Percentiles rank a stretch among this genome's conserved stretches.
Evolutionary conservation across 2,329 filamentous ascomycete species (phyloP).

Genomic region (Bipolaris victoriae): DNA sequence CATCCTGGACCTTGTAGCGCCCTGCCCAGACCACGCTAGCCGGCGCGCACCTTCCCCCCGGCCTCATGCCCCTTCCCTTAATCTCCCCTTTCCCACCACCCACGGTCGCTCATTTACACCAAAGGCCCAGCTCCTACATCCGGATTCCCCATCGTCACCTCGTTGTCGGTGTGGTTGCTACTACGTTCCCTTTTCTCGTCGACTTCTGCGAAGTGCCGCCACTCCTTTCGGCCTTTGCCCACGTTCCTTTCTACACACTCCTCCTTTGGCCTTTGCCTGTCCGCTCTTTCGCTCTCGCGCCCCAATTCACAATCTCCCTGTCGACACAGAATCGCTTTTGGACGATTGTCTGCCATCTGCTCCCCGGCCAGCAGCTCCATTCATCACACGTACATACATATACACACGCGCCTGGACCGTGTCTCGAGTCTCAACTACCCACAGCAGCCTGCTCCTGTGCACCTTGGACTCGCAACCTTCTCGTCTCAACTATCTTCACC

Average conservation of each 20-base stretch:
- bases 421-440: conserved; percentile 34
- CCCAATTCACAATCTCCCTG: conserved; percentile 33
- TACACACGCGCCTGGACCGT: conserved; percentile 43
- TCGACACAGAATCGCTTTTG: conserved; percentile 45
- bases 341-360: conserved; percentile 45
- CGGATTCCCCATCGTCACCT: conserved; percentile 46
- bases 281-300: conserved; percentile 46
- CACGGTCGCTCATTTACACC: conserved; percentile 46
- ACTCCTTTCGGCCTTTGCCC: conserved; percentile 52
- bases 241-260: conserved; percentile 45
- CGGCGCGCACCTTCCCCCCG: conserved; percentile 35
- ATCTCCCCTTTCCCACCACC: conserved; percentile 40
- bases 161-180: conserved; percentile 47
- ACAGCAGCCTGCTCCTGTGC: conserved; percentile 31
- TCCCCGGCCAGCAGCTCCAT: conserved; percentile 49
- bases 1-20: conserved; percentile 10
- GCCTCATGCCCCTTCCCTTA: conserved; percentile 42
- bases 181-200: conserved; percentile 47
- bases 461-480: conserved; percentile 33
- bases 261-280: conserved; percentile 48
- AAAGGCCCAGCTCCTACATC: conserved; percentile 40
- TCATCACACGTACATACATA: conserved; percentile 38
- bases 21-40: conserved; percentile 16
- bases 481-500: conserved; percentile 24
- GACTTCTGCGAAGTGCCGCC: conserved; percentile 51